phyloP scores from a whole-genome alignment of 73 alveolate genomes.

The Stentor coeruleus region DNA sequence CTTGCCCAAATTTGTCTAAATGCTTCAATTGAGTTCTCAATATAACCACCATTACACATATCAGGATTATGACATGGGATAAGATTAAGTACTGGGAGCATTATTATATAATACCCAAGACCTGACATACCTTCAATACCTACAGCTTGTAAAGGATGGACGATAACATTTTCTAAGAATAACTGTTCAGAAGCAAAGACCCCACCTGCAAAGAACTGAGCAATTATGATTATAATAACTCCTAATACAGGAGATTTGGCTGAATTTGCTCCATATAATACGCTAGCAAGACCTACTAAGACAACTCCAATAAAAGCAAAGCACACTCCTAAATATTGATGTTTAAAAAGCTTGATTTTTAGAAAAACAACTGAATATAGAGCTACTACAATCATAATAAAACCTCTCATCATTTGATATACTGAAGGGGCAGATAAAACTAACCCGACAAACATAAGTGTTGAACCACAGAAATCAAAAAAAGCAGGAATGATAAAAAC shows the following conservation, averaged over 20 bases:
- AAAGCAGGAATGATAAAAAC: no score
- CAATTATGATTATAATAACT: slow-evolving; percentile 33
- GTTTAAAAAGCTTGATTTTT: slow-evolving; percentile 71
- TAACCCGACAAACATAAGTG: no score
- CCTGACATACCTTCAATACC: slow-evolving; percentile 98
- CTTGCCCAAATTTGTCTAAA: slow-evolving; percentile 48
- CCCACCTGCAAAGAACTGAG: slow-evolving; percentile 37
- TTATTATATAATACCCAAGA: slow-evolving; percentile 47
- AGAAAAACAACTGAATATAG: no score
- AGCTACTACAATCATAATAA: no score
- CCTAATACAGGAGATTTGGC: slow-evolving; percentile 25
- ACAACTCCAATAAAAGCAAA: slow-evolving; percentile 71
- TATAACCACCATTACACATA: slow-evolving; percentile 49
- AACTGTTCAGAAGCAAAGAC: slow-evolving; percentile 60
- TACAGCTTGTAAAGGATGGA: slow-evolving; percentile 88
- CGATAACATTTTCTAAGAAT: slow-evolving; percentile 69
- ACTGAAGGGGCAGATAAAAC: no score
- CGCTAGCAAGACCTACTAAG: slow-evolving; percentile 78
- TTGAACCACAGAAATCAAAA: no score
- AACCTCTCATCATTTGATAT: no score
- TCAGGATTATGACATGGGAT: slow-evolving; percentile 68
- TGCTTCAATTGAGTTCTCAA: slow-evolving; percentile 50
- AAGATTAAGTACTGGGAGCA: slow-evolving; percentile 72
- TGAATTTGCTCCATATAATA: slow-evolving; percentile 32
- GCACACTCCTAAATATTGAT: slow-evolving; percentile 69